Percentiles rank a stretch among this genome's conserved stretches.
Conservation (phyloP, 305 asterid genomes). For the Rubia tinctorum region DNA sequence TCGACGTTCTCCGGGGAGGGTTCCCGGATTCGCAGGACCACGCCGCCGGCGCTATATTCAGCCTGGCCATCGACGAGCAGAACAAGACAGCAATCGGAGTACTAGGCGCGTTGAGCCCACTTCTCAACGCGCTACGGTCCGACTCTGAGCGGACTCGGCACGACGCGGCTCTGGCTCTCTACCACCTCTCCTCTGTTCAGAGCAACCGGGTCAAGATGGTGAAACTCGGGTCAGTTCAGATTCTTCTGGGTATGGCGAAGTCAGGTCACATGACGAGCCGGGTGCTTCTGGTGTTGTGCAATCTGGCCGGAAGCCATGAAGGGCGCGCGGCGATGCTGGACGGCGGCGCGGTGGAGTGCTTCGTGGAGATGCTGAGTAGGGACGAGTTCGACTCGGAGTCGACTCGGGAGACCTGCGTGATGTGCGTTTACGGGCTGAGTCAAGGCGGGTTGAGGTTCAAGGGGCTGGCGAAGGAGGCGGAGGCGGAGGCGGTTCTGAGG, state of each 20-base stretch:
- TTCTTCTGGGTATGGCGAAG: constrained; percentile 53
- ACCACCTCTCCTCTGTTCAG: constrained; percentile 67
- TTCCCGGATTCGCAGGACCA: constrained; percentile 73
- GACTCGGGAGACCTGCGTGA: constrained; percentile 56
- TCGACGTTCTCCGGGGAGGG: constrained; percentile 66
- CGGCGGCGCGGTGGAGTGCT: constrained; percentile 73
- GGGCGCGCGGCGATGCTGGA: constrained; percentile 83
- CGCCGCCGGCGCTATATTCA: constrained; percentile 90
- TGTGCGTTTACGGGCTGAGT: constrained; percentile 65
- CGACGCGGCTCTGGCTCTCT: constrained; percentile 74
- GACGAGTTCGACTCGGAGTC: constrained; percentile 44
- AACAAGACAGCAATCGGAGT: constrained; percentile 91
- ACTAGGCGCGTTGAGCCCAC: constrained; percentile 81
- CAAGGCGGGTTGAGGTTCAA: constrained; percentile 83
- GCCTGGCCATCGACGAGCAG: constrained; percentile 74
- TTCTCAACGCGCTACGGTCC: constrained; percentile 65
- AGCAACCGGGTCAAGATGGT: constrained; percentile 74
- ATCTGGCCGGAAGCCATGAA: constrained; percentile 57
- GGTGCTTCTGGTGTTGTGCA: constrained; percentile 53
- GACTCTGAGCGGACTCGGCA: constrained; percentile 78
- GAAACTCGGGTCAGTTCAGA: constrained; percentile 60
- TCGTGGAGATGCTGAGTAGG: constrained; percentile 35
- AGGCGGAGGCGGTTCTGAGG: constrained; percentile 56
- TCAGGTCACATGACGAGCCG: constrained; percentile 63
- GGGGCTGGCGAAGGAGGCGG: constrained; percentile 81